A percentile compares a stretch with the other conserved stretches of the same genome.
Conservation (phyloP, 2,329 filamentous ascomycete species). For the Fusarium austroafricanum region DNA sequence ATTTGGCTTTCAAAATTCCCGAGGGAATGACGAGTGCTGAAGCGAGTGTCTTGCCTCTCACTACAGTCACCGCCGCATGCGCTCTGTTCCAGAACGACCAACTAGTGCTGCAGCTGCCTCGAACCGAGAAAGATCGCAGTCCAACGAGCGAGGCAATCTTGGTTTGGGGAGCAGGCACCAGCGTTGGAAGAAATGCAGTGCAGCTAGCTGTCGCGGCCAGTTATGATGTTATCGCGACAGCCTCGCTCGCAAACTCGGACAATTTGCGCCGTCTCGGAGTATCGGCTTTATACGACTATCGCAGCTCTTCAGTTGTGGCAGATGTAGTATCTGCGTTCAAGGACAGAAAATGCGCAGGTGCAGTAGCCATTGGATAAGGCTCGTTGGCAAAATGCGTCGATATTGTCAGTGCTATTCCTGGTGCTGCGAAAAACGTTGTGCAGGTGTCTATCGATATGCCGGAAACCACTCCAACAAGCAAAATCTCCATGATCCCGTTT, state of each 20-base stretch:
- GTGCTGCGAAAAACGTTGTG: background rate
- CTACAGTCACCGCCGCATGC: background rate
- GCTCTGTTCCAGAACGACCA: conserved; percentile 3
- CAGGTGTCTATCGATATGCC: conserved; percentile 13
- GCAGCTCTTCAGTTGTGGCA: background rate
- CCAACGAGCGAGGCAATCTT: background rate
- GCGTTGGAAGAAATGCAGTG: background rate
- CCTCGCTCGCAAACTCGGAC: background rate
- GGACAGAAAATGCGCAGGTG: background rate
- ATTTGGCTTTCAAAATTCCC: background rate
- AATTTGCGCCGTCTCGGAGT: background rate
- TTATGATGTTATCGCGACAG: background rate
- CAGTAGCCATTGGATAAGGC: background rate
- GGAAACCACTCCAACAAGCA: background rate
- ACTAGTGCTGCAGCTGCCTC: background rate
- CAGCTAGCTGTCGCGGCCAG: conserved; percentile 10
- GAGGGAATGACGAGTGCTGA: background rate
- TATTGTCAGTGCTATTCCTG: background rate
- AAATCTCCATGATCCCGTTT: background rate
- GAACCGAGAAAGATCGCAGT: fast-evolving
- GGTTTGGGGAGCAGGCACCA: conserved; percentile 6
- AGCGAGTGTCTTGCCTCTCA: conserved; percentile 9
- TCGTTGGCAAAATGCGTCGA: conserved; percentile 8
- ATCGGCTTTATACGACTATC: conserved; percentile 1
- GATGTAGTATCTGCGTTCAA: background rate